A percentile compares a stretch with the other conserved stretches of the same genome.
phyloP scores from a whole-genome alignment of 345 rosid species.

The Eutrema heterophyllum region DNA sequence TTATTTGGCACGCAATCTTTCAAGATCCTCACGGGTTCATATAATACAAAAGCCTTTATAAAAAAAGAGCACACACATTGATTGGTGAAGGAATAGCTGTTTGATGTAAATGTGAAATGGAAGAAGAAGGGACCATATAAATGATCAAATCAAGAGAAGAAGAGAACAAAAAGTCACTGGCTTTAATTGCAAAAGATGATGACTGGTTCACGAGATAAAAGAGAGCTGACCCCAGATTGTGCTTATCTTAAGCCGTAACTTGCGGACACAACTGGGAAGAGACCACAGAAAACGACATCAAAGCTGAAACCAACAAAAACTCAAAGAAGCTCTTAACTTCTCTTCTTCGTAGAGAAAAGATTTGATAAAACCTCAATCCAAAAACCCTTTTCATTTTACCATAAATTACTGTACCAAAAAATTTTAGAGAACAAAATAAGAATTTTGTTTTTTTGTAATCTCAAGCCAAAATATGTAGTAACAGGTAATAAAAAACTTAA shows the following conservation, averaged over 20 bases:
- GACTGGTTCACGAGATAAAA: constrained; percentile 20
- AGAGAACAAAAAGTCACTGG: constrained; percentile 21
- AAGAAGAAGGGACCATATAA: constrained; percentile 26
- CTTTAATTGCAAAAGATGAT: constrained; percentile 12
- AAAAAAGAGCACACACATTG: not conserved
- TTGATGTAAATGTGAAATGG: constrained; percentile 20
- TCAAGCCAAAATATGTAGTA: not conserved
- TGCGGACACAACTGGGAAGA: constrained; percentile 14
- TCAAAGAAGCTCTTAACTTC: constrained; percentile 1
- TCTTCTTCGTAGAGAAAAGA: not conserved
- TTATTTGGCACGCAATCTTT: not conserved
- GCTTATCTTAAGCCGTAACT: constrained; percentile 30
- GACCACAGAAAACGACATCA: constrained; percentile 28
- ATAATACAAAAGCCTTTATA: not conserved
- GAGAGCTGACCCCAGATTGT: not conserved
- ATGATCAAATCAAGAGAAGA: constrained; percentile 11
- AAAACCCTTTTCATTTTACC: not conserved
- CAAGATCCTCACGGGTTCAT: constrained; percentile 17
- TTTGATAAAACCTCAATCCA: not conserved
- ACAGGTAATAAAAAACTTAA: no score
- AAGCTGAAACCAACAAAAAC: constrained; percentile 11
- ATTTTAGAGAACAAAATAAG: not conserved
- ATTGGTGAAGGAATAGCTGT: constrained; percentile 5
- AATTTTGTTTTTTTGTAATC: not conserved
- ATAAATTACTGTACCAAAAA: not conserved